Evolutionary conservation across 495 filamentous ascomycete genomes (phyloP).

Genomic region (Hypoxylon rickii): DNA sequence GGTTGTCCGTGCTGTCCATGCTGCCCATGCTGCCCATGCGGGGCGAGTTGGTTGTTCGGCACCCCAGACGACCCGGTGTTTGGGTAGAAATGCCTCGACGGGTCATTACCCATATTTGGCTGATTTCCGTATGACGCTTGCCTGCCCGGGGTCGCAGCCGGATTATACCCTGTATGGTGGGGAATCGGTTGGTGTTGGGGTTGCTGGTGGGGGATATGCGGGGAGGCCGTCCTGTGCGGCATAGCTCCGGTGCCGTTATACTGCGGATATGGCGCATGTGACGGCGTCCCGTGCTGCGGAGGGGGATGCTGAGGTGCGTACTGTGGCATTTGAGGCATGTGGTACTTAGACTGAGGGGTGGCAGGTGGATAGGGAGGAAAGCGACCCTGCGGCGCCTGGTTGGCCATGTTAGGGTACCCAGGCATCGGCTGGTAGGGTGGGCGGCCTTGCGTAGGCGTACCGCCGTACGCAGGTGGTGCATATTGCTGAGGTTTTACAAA

Average conservation of each 20-base stretch:
- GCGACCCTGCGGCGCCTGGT: slow-evolving; percentile 25
- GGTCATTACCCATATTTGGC: slow-evolving; percentile 31
- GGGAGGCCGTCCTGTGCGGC: slow-evolving; percentile 36
- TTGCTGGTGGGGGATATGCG: slow-evolving; percentile 39
- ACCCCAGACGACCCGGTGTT: slow-evolving; percentile 28
- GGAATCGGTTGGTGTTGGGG: slow-evolving; percentile 33
- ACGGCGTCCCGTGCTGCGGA: slow-evolving; percentile 37
- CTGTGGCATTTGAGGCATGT: slow-evolving; percentile 41
- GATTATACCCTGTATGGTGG: slow-evolving; percentile 29
- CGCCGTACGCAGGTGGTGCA: slow-evolving; percentile 41
- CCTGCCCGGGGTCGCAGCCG: slow-evolving; percentile 33
- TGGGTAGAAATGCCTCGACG: slow-evolving; percentile 33
- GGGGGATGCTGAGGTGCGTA: slow-evolving; percentile 42
- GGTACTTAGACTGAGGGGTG: not conserved
- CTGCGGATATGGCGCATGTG: slow-evolving; percentile 33
- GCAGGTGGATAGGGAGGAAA: slow-evolving; percentile 40
- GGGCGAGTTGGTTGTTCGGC: slow-evolving; percentile 19
- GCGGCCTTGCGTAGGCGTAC: slow-evolving; percentile 35
- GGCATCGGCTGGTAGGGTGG: slow-evolving; percentile 41
- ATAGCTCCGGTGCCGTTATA: slow-evolving; percentile 31
- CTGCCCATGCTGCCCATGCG: slow-evolving; percentile 3
- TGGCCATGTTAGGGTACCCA: slow-evolving; percentile 44
- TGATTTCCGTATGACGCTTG: slow-evolving; percentile 44
- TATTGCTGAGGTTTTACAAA: slow-evolving; percentile 38
- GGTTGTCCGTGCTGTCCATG: slow-evolving; percentile 27